Percentiles rank a stretch among this genome's conserved stretches.
Evolutionary conservation across 78 protist genomes (phyloP).

Genomic region (Cavenderia fasciculata): DNA sequence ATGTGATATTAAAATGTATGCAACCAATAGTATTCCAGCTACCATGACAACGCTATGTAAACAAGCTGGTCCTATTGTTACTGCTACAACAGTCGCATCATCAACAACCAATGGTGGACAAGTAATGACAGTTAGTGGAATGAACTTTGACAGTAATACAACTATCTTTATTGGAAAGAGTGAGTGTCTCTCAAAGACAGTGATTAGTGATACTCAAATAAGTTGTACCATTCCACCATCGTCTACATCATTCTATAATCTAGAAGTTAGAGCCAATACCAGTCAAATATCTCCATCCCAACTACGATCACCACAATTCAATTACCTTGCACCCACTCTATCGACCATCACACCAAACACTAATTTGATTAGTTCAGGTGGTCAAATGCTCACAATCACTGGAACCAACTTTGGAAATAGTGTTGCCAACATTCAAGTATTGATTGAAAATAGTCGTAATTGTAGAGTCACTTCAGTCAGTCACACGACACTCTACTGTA

Average conservation of each 20-base stretch:
- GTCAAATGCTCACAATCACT: background rate
- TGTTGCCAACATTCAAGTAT: background rate
- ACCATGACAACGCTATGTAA: background rate
- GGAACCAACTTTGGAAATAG: constrained; percentile 12
- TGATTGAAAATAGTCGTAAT: too few relatives aligned
- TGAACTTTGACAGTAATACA: background rate
- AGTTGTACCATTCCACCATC: too few relatives aligned
- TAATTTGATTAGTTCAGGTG: background rate
- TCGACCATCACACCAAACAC: background rate
- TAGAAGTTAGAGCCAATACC: background rate
- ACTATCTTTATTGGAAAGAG: background rate
- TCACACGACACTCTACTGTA: too few relatives aligned
- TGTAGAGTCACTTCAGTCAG: too few relatives aligned
- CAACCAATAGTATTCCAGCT: background rate
- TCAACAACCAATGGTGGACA: background rate
- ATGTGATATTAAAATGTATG: constrained; percentile 5
- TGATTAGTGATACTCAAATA: background rate
- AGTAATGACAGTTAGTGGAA: background rate
- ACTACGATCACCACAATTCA: background rate
- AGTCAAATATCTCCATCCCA: background rate
- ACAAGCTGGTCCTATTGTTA: background rate
- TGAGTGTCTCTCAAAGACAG: background rate
- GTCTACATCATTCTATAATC: too few relatives aligned
- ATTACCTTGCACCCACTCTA: background rate
- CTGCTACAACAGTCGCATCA: background rate